Conservation (phyloP, 257 asterid genomes). For the Nicotiana undulata region DNA sequence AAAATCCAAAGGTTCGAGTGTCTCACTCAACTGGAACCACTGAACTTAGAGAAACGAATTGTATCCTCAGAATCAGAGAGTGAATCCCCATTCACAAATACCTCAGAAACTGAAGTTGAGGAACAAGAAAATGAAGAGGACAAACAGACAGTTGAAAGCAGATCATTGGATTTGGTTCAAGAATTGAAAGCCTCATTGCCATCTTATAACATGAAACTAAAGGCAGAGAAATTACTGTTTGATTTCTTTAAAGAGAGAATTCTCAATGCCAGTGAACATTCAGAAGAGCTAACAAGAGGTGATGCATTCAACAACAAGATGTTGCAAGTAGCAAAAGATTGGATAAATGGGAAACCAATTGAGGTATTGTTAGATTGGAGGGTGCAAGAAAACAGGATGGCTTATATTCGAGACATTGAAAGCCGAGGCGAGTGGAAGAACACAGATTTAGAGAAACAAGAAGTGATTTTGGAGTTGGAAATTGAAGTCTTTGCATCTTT, state of each 20-base stretch:
- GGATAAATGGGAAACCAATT: slow-evolving; percentile 36
- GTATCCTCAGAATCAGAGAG: slow-evolving; percentile 32
- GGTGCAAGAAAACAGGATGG: slow-evolving; percentile 38
- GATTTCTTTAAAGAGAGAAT: slow-evolving; percentile 54
- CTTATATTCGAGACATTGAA: slow-evolving; percentile 58
- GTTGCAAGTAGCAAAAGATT: slow-evolving; percentile 29
- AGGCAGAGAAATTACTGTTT: slow-evolving; percentile 33
- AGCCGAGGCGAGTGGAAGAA: slow-evolving; percentile 51
- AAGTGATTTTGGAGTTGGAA: slow-evolving; percentile 51
- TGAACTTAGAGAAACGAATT: slow-evolving; percentile 42
- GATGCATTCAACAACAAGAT: slow-evolving; percentile 10
- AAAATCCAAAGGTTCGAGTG: slow-evolving; percentile 52
- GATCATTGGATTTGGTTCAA: slow-evolving; percentile 28
- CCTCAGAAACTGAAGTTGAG: slow-evolving; percentile 17
- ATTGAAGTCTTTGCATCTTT: slow-evolving; percentile 36
- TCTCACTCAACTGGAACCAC: slow-evolving; percentile 56
- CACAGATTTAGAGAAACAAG: slow-evolving; percentile 34
- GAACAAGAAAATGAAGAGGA: slow-evolving; percentile 19
- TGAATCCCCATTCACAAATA: slow-evolving; percentile 24
- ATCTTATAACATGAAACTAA: slow-evolving; percentile 20
- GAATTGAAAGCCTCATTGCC: slow-evolving; percentile 29
- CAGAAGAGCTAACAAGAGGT: not conserved
- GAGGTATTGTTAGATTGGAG: slow-evolving; percentile 36
- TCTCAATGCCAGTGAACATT: not conserved
- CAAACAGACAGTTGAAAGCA: slow-evolving; percentile 5